These are phyloP conservation scores for Penicillium chermesinum DNA, from an alignment of 495 filamentous ascomycete species.

Conservation along the genomic window DNA sequence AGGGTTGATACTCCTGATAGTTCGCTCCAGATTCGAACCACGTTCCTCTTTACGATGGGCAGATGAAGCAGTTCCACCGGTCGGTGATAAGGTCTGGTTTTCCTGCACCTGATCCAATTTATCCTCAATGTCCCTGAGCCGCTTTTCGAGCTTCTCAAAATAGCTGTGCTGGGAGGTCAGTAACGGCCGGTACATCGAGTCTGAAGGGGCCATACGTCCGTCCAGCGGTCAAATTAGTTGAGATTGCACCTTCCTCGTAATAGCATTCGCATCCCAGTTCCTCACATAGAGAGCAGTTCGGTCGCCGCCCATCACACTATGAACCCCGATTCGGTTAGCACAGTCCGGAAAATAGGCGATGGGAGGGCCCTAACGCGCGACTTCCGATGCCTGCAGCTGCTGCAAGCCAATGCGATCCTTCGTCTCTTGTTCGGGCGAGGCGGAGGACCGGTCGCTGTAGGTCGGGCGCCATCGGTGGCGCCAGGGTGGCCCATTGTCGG, in stretches of 20 bases:
- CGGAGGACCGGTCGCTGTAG: no score
- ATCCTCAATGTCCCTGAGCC: conserved; percentile 2
- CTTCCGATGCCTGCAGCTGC: conserved; percentile 12
- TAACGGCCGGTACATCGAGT: neutral
- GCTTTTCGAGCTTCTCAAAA: conserved; percentile 2
- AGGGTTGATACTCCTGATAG: neutral
- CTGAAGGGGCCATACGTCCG: conserved; percentile 4
- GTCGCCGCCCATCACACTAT: conserved; percentile 3
- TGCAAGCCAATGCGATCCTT: conserved; percentile 6
- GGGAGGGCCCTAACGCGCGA: conserved; percentile 6
- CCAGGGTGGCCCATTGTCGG: no score
- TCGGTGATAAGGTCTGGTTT: neutral
- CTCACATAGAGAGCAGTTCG: conserved; percentile 10
- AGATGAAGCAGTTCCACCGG: neutral
- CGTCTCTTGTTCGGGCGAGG: conserved; percentile 5
- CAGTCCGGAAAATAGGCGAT: neutral
- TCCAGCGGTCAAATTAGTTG: conserved; percentile 9
- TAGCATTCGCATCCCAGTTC: conserved; percentile 11
- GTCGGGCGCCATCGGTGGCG: no score
- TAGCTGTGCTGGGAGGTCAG: neutral
- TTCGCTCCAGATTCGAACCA: neutral
- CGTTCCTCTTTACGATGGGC: neutral
- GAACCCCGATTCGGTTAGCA: neutral
- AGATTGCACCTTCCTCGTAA: conserved; percentile 4
- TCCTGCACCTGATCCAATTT: neutral